A percentile compares a stretch with the other conserved stretches of the same genome.
Evolutionary conservation across 805 yeast genomes (phyloP).

Genomic region (Spathaspora arborariae): DNA sequence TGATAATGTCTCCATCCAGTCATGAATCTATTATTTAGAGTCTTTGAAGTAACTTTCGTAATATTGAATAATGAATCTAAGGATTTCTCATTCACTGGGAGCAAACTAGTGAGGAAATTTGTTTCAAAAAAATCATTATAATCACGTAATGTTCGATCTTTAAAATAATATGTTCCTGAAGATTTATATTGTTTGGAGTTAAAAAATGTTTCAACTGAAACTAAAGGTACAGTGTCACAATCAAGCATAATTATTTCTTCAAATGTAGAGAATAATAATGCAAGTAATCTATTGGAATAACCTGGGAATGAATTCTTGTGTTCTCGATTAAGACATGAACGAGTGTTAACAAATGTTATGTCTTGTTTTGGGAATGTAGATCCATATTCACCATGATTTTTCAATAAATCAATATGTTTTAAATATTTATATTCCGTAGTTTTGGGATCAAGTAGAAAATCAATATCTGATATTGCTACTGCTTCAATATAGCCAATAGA

Average conservation of each 20-base stretch:
- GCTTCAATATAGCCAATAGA: constrained; percentile 18
- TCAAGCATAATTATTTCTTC: constrained; percentile 33
- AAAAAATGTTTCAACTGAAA: constrained; percentile 17
- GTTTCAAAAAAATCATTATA: constrained; percentile 23
- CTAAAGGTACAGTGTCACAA: constrained; percentile 37
- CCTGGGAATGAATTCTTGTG: constrained; percentile 22
- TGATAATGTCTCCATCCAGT: constrained; percentile 40
- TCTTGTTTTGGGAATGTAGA: constrained; percentile 26
- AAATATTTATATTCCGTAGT: constrained; percentile 14
- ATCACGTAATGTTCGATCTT: constrained; percentile 24
- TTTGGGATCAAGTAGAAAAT: constrained; percentile 15
- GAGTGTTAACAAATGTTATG: constrained; percentile 22
- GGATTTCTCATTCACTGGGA: constrained; percentile 33
- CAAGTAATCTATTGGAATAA: constrained; percentile 33
- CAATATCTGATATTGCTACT: constrained; percentile 15
- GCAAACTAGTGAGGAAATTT: constrained; percentile 42
- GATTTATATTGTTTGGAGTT: constrained; percentile 12
- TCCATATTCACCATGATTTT: constrained; percentile 12
- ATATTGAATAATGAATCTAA: constrained; percentile 28
- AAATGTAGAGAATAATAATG: constrained; percentile 32
- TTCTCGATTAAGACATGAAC: constrained; percentile 13
- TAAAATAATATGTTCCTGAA: constrained; percentile 20
- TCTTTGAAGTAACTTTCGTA: constrained; percentile 23
- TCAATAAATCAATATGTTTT: constrained; percentile 15
- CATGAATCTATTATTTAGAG: constrained; percentile 31